Conservation (phyloP, 2,329 filamentous ascomycete species). For the Ophiostoma sp. region DNA sequence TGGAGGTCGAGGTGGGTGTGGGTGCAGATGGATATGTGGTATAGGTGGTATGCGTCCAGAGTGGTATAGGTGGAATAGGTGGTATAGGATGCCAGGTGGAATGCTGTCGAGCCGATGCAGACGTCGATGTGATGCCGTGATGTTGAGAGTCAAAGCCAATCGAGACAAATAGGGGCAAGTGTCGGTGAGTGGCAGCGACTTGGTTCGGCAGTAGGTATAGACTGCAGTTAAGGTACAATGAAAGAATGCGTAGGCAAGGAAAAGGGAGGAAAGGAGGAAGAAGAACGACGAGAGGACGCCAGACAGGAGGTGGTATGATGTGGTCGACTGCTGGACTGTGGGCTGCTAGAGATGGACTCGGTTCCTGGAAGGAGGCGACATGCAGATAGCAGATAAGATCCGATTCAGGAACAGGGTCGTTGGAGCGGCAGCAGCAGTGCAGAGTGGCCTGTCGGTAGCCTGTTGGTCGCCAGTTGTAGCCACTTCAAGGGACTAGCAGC, state of each 20-base stretch:
- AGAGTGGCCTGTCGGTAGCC: background rate
- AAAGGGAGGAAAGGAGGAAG: background rate
- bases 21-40: background rate
- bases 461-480: background rate
- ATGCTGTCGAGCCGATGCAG: too few species aligned
- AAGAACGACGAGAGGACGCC: background rate
- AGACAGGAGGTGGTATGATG: slow-evolving; percentile 2
- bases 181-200: background rate
- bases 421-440: background rate
- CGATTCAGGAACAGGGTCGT: slow-evolving; percentile 20
- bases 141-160: too few species aligned
- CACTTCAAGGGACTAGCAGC: background rate
- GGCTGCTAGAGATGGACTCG: background rate
- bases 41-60: background rate
- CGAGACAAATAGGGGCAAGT: background rate
- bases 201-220: background rate
- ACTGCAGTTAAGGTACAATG: background rate
- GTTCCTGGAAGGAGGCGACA: background rate
- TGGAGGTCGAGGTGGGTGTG: background rate
- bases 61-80: background rate
- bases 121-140: too few species aligned
- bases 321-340: too few species aligned
- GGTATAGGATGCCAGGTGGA: too few species aligned
- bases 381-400: slow-evolving; percentile 21
- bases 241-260: background rate